Evolutionary conservation across 768 basidiomycete species (phyloP).

Genomic region (Psilocybe sp.): DNA sequence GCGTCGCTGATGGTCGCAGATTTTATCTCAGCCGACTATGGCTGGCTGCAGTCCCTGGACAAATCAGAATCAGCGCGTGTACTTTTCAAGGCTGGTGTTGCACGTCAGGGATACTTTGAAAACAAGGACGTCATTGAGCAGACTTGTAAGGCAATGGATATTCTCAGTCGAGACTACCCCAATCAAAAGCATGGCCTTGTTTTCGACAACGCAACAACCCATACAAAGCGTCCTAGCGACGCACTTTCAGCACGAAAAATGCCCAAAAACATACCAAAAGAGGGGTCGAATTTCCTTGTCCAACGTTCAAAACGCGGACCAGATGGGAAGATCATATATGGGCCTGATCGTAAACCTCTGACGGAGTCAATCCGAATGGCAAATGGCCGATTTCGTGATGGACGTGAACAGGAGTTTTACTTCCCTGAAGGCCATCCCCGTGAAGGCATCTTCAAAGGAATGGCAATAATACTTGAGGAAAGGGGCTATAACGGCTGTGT

Average conservation of each 20-base stretch:
- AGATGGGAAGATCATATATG: slow-evolving; percentile 13
- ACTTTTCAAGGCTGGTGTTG: not conserved
- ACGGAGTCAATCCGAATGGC: too few species aligned
- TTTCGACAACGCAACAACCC: too few species aligned
- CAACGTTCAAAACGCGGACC: slow-evolving; percentile 12
- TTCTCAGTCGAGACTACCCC: too few species aligned
- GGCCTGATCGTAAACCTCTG: too few species aligned
- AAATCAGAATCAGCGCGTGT: slow-evolving; percentile 8
- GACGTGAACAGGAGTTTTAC: too few species aligned
- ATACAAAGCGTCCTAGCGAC: too few species aligned
- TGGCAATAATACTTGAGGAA: slow-evolving; percentile 13
- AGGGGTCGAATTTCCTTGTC: too few species aligned
- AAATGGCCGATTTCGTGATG: too few species aligned
- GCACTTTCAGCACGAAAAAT: too few species aligned
- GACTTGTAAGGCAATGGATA: too few species aligned
- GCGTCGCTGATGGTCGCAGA: slow-evolving; percentile 30
- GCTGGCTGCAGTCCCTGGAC: slow-evolving; percentile 14
- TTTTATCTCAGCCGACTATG: slow-evolving; percentile 27
- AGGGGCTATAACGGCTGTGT: not conserved
- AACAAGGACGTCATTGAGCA: slow-evolving; percentile 1
- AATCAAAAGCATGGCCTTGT: too few species aligned
- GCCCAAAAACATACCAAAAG: too few species aligned
- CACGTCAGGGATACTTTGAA: slow-evolving; percentile 4
- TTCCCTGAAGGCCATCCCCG: slow-evolving; percentile 19
- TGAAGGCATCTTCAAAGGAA: slow-evolving; percentile 33